Evolutionary conservation across 305 asterid species (phyloP).

Genomic region (Coffea humblotiana): DNA sequence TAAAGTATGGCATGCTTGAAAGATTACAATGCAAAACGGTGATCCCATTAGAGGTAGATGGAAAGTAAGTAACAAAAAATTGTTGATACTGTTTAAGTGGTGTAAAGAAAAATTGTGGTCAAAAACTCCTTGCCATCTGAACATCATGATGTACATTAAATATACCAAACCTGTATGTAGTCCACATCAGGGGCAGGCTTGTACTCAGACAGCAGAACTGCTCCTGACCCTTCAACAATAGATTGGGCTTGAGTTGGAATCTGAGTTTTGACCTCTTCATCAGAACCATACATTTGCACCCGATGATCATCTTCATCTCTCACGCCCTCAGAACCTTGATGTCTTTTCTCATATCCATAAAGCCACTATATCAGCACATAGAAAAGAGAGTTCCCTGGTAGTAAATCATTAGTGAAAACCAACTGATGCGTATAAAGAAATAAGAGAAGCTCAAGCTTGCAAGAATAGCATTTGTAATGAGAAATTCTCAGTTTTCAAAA

Average conservation of each 20-base stretch:
- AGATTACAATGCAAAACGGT: neutral
- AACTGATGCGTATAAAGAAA: slow-evolving; percentile 47
- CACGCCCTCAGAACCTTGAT: slow-evolving; percentile 32
- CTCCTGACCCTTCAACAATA: slow-evolving; percentile 76
- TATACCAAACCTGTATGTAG: slow-evolving; percentile 79
- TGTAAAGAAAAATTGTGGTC: neutral
- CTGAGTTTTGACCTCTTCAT: slow-evolving; percentile 63
- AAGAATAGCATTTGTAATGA: slow-evolving; percentile 1
- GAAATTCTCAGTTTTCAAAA: neutral
- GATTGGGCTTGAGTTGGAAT: slow-evolving; percentile 92
- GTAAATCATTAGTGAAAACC: slow-evolving; percentile 95
- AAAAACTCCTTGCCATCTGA: neutral
- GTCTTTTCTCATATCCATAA: slow-evolving; percentile 55
- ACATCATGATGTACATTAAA: neutral
- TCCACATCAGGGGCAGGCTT: slow-evolving; percentile 88
- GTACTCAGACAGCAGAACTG: slow-evolving; percentile 73
- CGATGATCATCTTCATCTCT: slow-evolving; percentile 49
- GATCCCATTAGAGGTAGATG: neutral
- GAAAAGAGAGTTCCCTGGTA: slow-evolving; percentile 93
- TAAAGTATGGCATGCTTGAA: neutral
- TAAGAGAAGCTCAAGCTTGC: slow-evolving; percentile 20
- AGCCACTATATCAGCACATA: slow-evolving; percentile 96
- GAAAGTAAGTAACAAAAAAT: neutral
- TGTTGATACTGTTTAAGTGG: neutral
- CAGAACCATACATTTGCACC: slow-evolving; percentile 66